A percentile compares a stretch with the other conserved stretches of the same genome.
Conservation (phyloP, 2,329 filamentous ascomycete genomes). For the Monosporascus ibericus region DNA sequence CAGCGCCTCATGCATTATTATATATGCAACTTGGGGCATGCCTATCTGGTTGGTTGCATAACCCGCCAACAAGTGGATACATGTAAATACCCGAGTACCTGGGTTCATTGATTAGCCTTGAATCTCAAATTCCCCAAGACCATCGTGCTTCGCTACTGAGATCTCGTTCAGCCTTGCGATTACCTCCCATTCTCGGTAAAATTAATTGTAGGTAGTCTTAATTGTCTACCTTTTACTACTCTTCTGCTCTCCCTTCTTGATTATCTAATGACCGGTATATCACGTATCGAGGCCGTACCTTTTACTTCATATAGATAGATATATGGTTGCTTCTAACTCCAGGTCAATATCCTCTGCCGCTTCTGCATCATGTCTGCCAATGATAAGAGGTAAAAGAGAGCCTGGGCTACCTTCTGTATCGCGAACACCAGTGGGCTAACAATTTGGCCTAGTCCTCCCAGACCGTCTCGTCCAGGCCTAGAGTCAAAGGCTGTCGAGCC, state of each 20-base stretch:
- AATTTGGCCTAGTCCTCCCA: constrained; percentile 3
- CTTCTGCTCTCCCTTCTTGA: too few species aligned
- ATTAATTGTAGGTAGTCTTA: not conserved
- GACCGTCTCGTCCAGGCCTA: constrained; percentile 8
- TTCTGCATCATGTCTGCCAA: not conserved
- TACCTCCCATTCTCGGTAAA: not conserved
- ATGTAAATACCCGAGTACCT: too few species aligned
- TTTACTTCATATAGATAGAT: too few species aligned
- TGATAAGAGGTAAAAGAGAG: not conserved
- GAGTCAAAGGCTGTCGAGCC: constrained; percentile 8
- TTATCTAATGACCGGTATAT: too few species aligned
- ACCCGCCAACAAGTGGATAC: too few species aligned
- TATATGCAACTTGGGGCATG: too few species aligned
- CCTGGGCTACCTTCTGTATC: not conserved
- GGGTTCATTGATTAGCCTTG: too few species aligned
- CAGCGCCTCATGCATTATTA: too few species aligned
- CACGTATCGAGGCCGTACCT: too few species aligned
- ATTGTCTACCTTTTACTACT: not conserved
- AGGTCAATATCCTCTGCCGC: not conserved
- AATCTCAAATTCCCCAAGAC: too few species aligned
- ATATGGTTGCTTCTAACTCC: not conserved
- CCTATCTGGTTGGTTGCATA: too few species aligned
- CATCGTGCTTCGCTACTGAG: too few species aligned
- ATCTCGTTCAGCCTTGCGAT: not conserved
- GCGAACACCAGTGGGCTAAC: not conserved